Evolutionary conservation across 805 yeast genomes (phyloP), one percentile per base, ranked within the genome.

Genomic region (Isabelozyma heimii): DNA sequence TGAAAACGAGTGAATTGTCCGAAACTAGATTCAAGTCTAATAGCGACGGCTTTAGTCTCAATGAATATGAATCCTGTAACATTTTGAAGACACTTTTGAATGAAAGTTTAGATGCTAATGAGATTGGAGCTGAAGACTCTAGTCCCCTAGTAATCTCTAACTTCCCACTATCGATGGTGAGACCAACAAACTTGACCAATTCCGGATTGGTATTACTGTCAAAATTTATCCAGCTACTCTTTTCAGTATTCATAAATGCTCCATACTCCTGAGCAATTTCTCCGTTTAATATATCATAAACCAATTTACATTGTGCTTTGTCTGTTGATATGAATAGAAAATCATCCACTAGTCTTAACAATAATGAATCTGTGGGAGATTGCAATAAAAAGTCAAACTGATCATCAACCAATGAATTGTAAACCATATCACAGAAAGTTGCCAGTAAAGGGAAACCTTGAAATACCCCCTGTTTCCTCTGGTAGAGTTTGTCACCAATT

Each of bases 381-480:
- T 52, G 28, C 8, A 40, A 12, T 20, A 62, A 35, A 38, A 60
- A 58, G 7, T 54, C 44, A 47, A 71, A 61, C 12, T 59, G 53
- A 17, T 72, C 69, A 27, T 73, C 71, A 9, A 87, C 76, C 28
- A 91, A 60, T 1, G 76, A 72, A 57, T 87, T 90, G 57, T 87
- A 86, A 0, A 88, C 78, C 0, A 90, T 53, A 53, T 90, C 89
- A 53, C 96, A 90, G 35, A 91, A 73, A 5, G 84, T 70, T 1
- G 87, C 79, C 48, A 96, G 92, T 4, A 91, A 63, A 1, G 85
- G 83, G 7, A 89, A 80, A 0, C 98, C 98, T 67, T 91, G 98
- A 47, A 85, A 91, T 0, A 92, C 74, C 0, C 98, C 98, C 8
- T 69, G 63, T 40, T 69, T 79, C 49, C 96, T 69, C n/a, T 62